Evolutionary conservation across 805 yeast genomes (phyloP).

Genomic region (Millerago galiae): DNA sequence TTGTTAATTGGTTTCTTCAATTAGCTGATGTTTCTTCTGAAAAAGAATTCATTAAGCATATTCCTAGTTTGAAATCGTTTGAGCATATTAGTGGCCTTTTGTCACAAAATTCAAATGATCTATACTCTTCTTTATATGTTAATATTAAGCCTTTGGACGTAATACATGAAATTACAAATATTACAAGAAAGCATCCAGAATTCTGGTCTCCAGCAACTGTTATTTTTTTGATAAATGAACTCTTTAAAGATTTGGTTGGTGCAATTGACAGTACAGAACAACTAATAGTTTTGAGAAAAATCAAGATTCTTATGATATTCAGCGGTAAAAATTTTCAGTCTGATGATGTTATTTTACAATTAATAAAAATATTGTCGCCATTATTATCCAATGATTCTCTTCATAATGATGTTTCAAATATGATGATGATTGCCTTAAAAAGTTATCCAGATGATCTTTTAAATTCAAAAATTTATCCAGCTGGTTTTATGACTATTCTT

Average conservation of each 20-base stretch:
- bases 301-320: constrained; percentile 31
- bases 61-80: constrained; percentile 9
- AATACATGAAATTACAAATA: constrained; percentile 10
- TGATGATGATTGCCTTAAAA: constrained; percentile 21
- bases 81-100: constrained; percentile 1
- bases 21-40: constrained; percentile 35
- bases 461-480: constrained; percentile 5
- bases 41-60: constrained; percentile 9
- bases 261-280: constrained; percentile 22
- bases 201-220: constrained; percentile 32
- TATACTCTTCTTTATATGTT: constrained; percentile 6
- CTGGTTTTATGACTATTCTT: constrained; percentile 19
- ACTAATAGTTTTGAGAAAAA: constrained; percentile 25
- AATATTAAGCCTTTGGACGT: constrained; percentile 13
- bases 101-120: constrained; percentile 1
- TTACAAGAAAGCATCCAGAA: constrained; percentile 3
- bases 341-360: constrained; percentile 17
- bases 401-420: constrained; percentile 22
- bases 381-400: constrained; percentile 16
- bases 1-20: constrained; percentile 31
- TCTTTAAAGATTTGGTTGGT: constrained; percentile 22
- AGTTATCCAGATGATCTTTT: constrained; percentile 6
- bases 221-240: constrained; percentile 33
- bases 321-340: constrained; percentile 17
- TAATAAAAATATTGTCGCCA: constrained; percentile 11